These are phyloP conservation scores for Suhomyces chickasaworum DNA, from an alignment of 1,139 yeast species.

Conservation along the genomic window DNA sequence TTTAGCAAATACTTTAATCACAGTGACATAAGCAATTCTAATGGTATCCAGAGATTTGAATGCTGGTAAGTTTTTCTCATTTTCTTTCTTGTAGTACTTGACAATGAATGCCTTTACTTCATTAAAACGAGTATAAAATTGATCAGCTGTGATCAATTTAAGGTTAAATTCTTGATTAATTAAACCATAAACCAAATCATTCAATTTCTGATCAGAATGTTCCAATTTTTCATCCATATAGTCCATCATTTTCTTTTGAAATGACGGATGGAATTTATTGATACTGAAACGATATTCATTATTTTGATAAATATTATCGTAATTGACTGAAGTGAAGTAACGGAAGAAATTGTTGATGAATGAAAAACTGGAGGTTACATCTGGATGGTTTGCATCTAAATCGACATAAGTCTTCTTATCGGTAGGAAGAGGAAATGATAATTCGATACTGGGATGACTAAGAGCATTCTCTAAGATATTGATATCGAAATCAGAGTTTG, in stretches of 20 bases:
- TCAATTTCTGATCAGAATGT: slow-evolving; percentile 36
- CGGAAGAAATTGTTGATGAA: slow-evolving; percentile 36
- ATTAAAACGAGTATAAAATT: slow-evolving; percentile 36
- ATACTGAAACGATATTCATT: slow-evolving; percentile 41
- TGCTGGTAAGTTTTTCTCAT: slow-evolving; percentile 41
- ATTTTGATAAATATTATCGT: slow-evolving; percentile 35
- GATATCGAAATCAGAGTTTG: slow-evolving; percentile 29
- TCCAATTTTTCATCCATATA: slow-evolving; percentile 41
- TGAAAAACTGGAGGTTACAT: slow-evolving; percentile 25
- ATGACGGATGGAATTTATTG: slow-evolving; percentile 35
- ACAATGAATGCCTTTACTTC: slow-evolving; percentile 46
- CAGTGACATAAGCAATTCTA: slow-evolving; percentile 42
- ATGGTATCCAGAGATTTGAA: slow-evolving; percentile 31
- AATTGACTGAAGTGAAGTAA: slow-evolving; percentile 29
- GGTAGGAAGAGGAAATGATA: slow-evolving; percentile 45
- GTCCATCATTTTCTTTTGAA: slow-evolving; percentile 30
- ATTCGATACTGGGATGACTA: slow-evolving; percentile 33
- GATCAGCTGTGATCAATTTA: slow-evolving; percentile 40
- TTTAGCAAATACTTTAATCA: slow-evolving; percentile 34
- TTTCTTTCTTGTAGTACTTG: slow-evolving; percentile 38
- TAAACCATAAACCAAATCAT: slow-evolving; percentile 41
- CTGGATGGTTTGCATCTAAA: slow-evolving; percentile 33
- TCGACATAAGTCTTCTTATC: slow-evolving; percentile 36
- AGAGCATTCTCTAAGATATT: slow-evolving; percentile 43
- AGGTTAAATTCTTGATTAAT: slow-evolving; percentile 44